A percentile compares a stretch with the other conserved stretches of the same genome.
Evolutionary conservation across 2,329 filamentous ascomycete species (phyloP).

Genomic region (Tolypocladium pustulatum): DNA sequence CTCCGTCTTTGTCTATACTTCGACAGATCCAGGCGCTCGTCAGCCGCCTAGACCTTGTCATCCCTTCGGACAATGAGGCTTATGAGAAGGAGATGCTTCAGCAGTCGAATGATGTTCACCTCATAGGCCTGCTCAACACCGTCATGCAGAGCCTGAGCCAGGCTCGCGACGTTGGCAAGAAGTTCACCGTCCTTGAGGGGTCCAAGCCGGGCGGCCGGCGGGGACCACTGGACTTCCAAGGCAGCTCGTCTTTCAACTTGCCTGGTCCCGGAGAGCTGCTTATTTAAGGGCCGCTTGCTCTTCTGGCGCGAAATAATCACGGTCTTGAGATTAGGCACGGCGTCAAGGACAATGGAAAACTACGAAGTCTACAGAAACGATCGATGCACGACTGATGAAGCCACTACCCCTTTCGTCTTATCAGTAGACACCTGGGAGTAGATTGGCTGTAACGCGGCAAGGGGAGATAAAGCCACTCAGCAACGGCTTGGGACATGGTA

Average conservation of each 20-base stretch:
- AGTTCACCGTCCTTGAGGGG: conserved; percentile 51
- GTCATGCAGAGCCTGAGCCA: conserved; percentile 64
- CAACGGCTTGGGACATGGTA: neutral
- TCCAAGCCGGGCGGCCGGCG: conserved; percentile 14
- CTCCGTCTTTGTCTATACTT: conserved; percentile 60
- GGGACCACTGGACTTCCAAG: conserved; percentile 10
- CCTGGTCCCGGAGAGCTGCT: conserved; percentile 20
- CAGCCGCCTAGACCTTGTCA: conserved; percentile 70
- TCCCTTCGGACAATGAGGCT: conserved; percentile 54
- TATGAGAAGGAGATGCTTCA: conserved; percentile 63
- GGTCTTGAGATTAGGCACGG: neutral
- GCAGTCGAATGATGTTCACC: conserved; percentile 74
- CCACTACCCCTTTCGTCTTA: neutral
- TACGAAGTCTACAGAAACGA: neutral
- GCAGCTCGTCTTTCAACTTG: conserved; percentile 13
- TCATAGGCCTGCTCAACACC: conserved; percentile 65
- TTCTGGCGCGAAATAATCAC: neutral
- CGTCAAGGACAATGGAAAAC: neutral
- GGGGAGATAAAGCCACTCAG: neutral
- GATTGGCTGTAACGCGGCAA: neutral
- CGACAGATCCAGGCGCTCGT: conserved; percentile 83
- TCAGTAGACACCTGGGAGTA: too few relatives aligned
- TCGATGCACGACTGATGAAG: neutral
- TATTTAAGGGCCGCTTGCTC: conserved; percentile 7
- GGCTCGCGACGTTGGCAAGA: conserved; percentile 65